A percentile compares a stretch with the other conserved stretches of the same genome.
Evolutionary conservation across 1,284 basidiomycete species (phyloP).

Genomic region (Ustilago lituana): DNA sequence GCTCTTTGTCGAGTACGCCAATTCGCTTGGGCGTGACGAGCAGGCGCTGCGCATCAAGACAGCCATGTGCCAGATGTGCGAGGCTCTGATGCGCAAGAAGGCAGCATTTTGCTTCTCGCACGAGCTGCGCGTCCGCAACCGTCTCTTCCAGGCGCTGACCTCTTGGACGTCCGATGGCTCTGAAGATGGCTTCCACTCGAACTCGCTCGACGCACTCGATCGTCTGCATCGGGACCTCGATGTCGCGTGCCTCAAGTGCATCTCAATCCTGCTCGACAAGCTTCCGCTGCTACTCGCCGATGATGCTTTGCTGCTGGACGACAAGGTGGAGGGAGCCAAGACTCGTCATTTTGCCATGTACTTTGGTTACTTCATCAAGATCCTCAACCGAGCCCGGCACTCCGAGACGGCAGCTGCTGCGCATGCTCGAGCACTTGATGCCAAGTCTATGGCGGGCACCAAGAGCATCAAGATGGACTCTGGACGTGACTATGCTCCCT

Average conservation of each 20-base stretch:
- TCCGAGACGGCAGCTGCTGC: constrained; percentile 35
- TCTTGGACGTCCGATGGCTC: constrained; percentile 61
- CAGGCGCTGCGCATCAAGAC: constrained; percentile 62
- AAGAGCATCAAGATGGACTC: constrained; percentile 22
- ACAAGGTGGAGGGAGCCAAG: constrained; percentile 64
- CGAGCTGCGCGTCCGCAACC: constrained; percentile 61
- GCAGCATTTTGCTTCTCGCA: constrained; percentile 54
- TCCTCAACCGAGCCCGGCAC: constrained; percentile 56
- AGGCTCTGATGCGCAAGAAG: constrained; percentile 60
- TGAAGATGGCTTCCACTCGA: constrained; percentile 35
- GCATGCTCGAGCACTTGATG: constrained; percentile 18
- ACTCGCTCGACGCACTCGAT: constrained; percentile 41
- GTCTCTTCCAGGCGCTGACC: constrained; percentile 61
- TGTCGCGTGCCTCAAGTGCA: constrained; percentile 58
- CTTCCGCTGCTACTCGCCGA: constrained; percentile 61
- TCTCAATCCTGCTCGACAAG: constrained; percentile 59
- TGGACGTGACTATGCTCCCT: constrained; percentile 33
- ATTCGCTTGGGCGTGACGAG: constrained; percentile 56
- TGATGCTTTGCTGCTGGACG: constrained; percentile 60
- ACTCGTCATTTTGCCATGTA: constrained; percentile 60
- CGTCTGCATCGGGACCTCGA: constrained; percentile 62
- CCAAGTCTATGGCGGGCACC: constrained; percentile 13
- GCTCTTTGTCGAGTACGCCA: constrained; percentile 62
- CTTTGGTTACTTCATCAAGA: constrained; percentile 64
- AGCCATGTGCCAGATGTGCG: constrained; percentile 62